phyloP scores from a whole-genome alignment of 169 alveolate genomes.

The Cryptosporidium tyzzeri region DNA sequence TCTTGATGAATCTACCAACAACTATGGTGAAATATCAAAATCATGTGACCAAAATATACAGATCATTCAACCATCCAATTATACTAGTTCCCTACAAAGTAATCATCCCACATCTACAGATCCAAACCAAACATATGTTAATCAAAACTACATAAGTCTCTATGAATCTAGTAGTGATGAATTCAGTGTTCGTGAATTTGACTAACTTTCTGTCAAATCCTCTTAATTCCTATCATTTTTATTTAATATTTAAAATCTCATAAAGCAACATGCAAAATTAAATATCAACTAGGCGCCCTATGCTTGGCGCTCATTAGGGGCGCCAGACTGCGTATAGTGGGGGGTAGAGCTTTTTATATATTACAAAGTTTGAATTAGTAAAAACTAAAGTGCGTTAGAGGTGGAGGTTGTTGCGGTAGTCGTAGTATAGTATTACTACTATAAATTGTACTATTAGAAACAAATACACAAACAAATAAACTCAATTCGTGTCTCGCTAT shows the following conservation, averaged over 20 bases:
- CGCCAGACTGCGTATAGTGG: slow-evolving; percentile 16
- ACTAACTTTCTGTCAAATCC: background rate
- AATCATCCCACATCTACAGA: background rate
- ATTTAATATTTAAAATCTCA: background rate
- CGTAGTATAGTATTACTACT: too few species aligned
- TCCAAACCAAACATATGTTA: background rate
- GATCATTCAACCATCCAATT: background rate
- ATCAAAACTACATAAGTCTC: background rate
- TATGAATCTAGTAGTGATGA: slow-evolving; percentile 14
- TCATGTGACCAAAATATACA: background rate
- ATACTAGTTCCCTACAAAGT: background rate
- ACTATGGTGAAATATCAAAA: background rate
- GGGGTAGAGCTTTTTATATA: slow-evolving; percentile 1
- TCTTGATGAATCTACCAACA: background rate
- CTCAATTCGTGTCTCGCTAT: slow-evolving; percentile 2
- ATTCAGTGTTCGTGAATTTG: background rate
- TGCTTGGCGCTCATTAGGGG: background rate
- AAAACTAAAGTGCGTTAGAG: background rate
- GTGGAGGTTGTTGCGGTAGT: background rate
- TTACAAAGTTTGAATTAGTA: background rate
- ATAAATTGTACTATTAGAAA: background rate
- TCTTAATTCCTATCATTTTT: background rate
- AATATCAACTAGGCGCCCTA: background rate
- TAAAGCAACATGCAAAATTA: slow-evolving; percentile 2
- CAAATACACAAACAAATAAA: background rate